Conservation (phyloP, 2,329 filamentous ascomycete genomes). For the Scedosporium boydii region DNA sequence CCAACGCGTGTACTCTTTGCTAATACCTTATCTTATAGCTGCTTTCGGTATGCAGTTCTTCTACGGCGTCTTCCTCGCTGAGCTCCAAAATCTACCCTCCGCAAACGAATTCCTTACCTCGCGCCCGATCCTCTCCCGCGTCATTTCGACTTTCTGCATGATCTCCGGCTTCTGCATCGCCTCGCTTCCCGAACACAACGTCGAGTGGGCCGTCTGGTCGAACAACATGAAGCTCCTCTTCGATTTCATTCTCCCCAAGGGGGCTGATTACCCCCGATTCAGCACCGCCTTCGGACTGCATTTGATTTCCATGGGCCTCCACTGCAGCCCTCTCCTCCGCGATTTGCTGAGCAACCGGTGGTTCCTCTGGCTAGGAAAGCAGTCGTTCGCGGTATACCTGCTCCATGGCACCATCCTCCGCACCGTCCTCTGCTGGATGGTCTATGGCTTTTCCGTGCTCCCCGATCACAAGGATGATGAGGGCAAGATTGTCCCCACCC, state of each 20-base stretch:
- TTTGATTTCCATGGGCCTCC: slow-evolving; percentile 38
- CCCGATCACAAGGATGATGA: slow-evolving; percentile 25
- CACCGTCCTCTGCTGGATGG: slow-evolving; percentile 49
- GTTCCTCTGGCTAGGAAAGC: slow-evolving; percentile 52
- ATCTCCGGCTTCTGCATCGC: slow-evolving; percentile 45
- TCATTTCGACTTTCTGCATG: slow-evolving; percentile 39
- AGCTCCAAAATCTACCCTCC: slow-evolving; percentile 42
- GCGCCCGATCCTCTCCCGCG: slow-evolving; percentile 29
- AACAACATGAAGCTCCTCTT: slow-evolving; percentile 31
- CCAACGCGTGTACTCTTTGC: too few relatives aligned
- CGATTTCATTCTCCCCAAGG: slow-evolving; percentile 31
- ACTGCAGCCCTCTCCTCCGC: slow-evolving; percentile 42
- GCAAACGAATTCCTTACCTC: slow-evolving; percentile 36
- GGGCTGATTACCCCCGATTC: slow-evolving; percentile 35
- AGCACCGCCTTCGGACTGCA: slow-evolving; percentile 26
- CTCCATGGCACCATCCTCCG: slow-evolving; percentile 53
- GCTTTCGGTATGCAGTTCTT: slow-evolving; percentile 50
- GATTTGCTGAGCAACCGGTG: slow-evolving; percentile 41
- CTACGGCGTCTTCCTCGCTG: slow-evolving; percentile 52
- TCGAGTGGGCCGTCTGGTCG: slow-evolving; percentile 46
- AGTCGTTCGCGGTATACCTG: slow-evolving; percentile 56
- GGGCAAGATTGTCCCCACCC: slow-evolving; percentile 23
- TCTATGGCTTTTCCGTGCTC: slow-evolving; percentile 36
- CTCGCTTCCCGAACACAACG: slow-evolving; percentile 48
- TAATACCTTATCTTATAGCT: slow-evolving; percentile 8